Base-by-base conservation (phyloP, 495 filamentous ascomycete genomes). In the Echria macrotheca region DNA sequence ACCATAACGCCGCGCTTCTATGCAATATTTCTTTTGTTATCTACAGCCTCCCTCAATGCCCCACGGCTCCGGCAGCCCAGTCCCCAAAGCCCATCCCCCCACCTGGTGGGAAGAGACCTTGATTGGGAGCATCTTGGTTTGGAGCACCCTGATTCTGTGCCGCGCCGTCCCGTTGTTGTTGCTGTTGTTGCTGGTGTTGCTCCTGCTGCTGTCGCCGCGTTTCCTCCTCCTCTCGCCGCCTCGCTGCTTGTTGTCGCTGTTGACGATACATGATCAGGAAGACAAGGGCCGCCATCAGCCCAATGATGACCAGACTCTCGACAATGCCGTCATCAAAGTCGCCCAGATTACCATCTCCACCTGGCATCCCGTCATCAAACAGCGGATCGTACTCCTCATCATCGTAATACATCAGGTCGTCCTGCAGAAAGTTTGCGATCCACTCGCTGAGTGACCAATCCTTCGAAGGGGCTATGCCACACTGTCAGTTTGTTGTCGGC, bases 261-360 rank as follows among this genome's bases (percentile, higher is more conserved):
- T 89, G 83, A 23, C 94, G 75, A 61, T 93, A 90, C 58, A 86
- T 91, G 19, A 97, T 77, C 47, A 97, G 68, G 42, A 87, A 80
- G 1, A 85, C 76, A 23, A 97, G 72, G 1, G 81, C 81, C 1
- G 80, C 85, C 1, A 86, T 83, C 32, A 97, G 63, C 1, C 76
- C 82, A 1, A 95, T 67, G 50, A 99, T 96, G 18, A 95, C 74
- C 10, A 95, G 58, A 26, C 84, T 91, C 66, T 99, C 93, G 9
- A 96, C 52, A 49, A 89, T 74, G 5, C 79, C 75, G 15, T 83
- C 81, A 44, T 89, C 87, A 41, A 85, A 74, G 9, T 81, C 84
- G 56, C 89, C 68, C 17, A 65, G 38, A 7, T 89, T 64, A 6
- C 53, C 61, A 46, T 73, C 70, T 19, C 67, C 71, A 25, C 75